phyloP scores from a whole-genome alignment of 2,329 filamentous ascomycete species.

The Thelonectria discophora region DNA sequence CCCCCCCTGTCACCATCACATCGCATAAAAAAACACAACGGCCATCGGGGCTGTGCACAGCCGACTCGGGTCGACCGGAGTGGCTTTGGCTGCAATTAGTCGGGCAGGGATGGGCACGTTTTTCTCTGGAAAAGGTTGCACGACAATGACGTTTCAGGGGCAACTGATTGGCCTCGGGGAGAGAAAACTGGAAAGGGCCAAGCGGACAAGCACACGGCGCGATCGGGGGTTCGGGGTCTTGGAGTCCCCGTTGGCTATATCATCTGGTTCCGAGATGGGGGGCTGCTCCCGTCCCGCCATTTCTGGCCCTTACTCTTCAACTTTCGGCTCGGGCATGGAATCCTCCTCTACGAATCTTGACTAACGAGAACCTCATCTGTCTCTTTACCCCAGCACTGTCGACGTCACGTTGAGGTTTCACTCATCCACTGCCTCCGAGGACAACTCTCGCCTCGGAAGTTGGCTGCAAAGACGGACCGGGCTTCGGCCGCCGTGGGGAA shows the following conservation, averaged over 20 bases:
- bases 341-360: neutral
- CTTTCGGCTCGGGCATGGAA: neutral
- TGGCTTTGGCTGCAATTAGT: neutral
- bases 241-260: slow-evolving; percentile 10
- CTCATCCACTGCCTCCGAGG: too few relatives aligned
- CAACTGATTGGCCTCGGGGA: neutral
- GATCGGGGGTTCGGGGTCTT: slow-evolving; percentile 23
- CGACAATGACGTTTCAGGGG: neutral
- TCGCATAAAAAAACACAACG: too few relatives aligned
- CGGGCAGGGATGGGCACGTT: neutral
- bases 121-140: neutral
- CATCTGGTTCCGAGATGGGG: neutral
- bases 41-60: neutral
- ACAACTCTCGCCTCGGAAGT: neutral
- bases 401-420: too few relatives aligned
- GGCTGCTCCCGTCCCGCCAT: neutral
- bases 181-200: slow-evolving; percentile 4
- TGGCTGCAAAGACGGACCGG: neutral
- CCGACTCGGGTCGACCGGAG: neutral
- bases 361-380: neutral
- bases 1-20: too few relatives aligned
- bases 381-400: neutral
- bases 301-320: neutral
- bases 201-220: neutral
- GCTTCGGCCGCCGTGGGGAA: neutral